These are phyloP conservation scores for Cardiospermum halicacabum DNA, from an alignment of 345 rosid genomes.

Conservation along the genomic window DNA sequence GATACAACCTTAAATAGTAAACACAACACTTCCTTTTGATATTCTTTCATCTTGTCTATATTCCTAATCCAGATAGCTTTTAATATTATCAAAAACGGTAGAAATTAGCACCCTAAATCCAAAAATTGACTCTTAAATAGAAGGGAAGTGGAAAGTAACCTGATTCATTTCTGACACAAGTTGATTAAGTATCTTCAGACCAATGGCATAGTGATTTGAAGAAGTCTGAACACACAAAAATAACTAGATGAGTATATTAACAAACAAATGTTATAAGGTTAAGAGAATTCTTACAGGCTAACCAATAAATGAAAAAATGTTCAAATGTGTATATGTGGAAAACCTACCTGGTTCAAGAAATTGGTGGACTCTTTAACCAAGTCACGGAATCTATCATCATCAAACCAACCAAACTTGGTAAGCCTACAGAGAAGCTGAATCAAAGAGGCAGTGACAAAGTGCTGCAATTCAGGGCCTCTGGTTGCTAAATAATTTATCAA, in stretches of 20 bases:
- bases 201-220: constrained; percentile 82
- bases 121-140: not conserved
- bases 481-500: constrained; percentile 81
- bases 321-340: not conserved
- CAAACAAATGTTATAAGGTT: too few species aligned
- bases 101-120: not conserved
- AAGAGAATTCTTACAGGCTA: too few species aligned
- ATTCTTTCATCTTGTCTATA: not conserved
- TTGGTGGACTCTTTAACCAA: constrained; percentile 76
- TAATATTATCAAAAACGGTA: too few species aligned
- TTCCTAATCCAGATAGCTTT: not conserved
- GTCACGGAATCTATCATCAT: constrained; percentile 89
- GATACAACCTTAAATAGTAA: not conserved
- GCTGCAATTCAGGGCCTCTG: constrained; percentile 84
- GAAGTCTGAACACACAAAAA: constrained; percentile 55
- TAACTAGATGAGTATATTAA: too few species aligned
- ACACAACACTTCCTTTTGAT: not conserved
- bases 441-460: constrained; percentile 79
- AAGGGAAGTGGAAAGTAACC: constrained; percentile 40
- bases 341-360: constrained; percentile 85
- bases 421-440: constrained; percentile 88
- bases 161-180: constrained; percentile 98
- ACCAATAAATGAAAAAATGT: too few species aligned
- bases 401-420: constrained; percentile 99
- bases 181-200: constrained; percentile 92